A percentile compares a stretch with the other conserved stretches of the same genome.
Conservation (phyloP, 768 basidiomycete genomes). For the Rhodotorula graminis region DNA sequence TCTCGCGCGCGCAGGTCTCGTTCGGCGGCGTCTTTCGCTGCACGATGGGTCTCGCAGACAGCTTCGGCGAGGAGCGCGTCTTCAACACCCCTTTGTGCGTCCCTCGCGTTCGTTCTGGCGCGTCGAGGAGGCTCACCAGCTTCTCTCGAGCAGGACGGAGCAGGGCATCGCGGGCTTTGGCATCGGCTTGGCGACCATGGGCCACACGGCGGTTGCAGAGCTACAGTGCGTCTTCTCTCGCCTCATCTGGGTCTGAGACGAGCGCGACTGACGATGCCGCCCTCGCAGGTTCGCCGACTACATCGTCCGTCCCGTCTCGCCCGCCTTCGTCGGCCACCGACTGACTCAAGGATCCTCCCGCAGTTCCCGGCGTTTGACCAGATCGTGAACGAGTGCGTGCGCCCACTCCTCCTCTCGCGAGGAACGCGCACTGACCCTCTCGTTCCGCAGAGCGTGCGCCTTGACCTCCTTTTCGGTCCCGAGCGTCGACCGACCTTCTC, state of each 20-base stretch:
- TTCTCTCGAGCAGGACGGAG: constrained; percentile 42
- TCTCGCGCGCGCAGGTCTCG: constrained; percentile 58
- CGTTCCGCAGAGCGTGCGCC: constrained; percentile 10
- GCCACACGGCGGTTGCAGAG: constrained; percentile 89
- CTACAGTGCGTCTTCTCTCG: constrained; percentile 51
- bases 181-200: constrained; percentile 85
- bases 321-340: too few species aligned
- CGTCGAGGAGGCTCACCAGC: neutral
- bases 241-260: too few species aligned
- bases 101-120: neutral
- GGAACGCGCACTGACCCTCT: neutral
- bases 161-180: constrained; percentile 88
- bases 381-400: constrained; percentile 71
- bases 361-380: constrained; percentile 86
- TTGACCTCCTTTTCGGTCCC: neutral
- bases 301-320: constrained; percentile 16
- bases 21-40: constrained; percentile 86
- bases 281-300: constrained; percentile 45
- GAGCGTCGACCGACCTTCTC: neutral
- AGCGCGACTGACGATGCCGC: too few species aligned
- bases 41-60: constrained; percentile 29
- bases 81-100: constrained; percentile 78
- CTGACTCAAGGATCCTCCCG: neutral
- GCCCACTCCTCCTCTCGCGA: neutral
- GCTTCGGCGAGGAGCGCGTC: constrained; percentile 67